Percentiles rank a stretch among this genome's conserved stretches.
phyloP scores from a whole-genome alignment of 208 protist genomes.

The Herpetomonas muscarum region DNA sequence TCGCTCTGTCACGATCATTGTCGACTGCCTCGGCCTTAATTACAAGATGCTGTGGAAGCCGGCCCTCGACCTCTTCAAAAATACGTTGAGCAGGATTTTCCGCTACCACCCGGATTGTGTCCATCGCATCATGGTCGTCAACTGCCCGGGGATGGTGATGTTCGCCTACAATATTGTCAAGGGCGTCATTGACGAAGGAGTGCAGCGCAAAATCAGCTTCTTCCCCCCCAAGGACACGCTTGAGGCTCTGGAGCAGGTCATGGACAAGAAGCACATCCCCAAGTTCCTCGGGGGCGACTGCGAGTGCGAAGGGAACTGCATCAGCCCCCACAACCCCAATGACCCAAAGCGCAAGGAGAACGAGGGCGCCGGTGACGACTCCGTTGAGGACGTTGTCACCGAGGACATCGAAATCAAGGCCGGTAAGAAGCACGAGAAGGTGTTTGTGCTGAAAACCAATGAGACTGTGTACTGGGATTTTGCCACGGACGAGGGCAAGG shows the following conservation, averaged over 20 bases:
- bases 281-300: slow-evolving; percentile 58
- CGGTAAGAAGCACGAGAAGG: slow-evolving; percentile 28
- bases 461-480: slow-evolving; percentile 40
- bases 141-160: slow-evolving; percentile 59
- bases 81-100: slow-evolving; percentile 31
- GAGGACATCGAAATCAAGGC: slow-evolving; percentile 29
- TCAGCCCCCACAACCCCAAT: slow-evolving; percentile 37
- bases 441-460: slow-evolving; percentile 20
- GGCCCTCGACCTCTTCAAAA: slow-evolving; percentile 46
- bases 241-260: slow-evolving; percentile 37
- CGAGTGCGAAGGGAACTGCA: slow-evolving; percentile 46
- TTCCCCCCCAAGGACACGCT: slow-evolving; percentile 33
- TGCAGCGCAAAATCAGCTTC: slow-evolving; percentile 56
- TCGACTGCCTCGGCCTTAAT: slow-evolving; percentile 45
- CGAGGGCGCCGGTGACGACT: neutral
- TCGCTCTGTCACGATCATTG: slow-evolving; percentile 41
- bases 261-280: slow-evolving; percentile 47
- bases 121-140: slow-evolving; percentile 54
- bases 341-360: slow-evolving; percentile 2
- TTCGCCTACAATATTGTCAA: slow-evolving; percentile 66
- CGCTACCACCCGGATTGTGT: slow-evolving; percentile 48
- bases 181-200: slow-evolving; percentile 24
- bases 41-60: slow-evolving; percentile 64
- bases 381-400: slow-evolving; percentile 12
- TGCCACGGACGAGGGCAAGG: slow-evolving; percentile 13